Evolutionary conservation across 805 yeast genomes (phyloP).

Genomic region (Isabelozyma rhagii): DNA sequence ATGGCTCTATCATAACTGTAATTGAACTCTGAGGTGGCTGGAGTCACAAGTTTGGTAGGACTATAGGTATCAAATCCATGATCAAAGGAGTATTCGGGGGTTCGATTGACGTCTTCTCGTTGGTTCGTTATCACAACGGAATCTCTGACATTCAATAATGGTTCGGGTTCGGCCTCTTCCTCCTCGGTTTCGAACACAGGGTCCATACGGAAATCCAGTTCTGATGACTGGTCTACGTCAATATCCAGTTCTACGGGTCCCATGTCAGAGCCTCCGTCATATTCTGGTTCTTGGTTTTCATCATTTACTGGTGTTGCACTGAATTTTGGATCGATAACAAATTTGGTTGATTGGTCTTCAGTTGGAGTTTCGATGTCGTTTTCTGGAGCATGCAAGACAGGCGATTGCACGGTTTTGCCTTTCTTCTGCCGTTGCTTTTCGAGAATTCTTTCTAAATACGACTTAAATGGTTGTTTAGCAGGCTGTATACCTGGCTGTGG

Average conservation of each 20-base stretch:
- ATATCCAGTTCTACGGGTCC: too few relatives aligned
- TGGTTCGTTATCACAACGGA: background rate
- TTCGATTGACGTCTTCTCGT: background rate
- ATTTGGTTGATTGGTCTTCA: background rate
- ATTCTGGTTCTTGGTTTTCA: too few relatives aligned
- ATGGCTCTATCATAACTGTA: background rate
- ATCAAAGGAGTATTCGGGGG: background rate
- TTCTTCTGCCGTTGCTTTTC: conserved; percentile 15
- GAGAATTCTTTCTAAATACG: conserved; percentile 31
- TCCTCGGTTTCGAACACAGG: background rate
- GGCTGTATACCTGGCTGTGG: background rate
- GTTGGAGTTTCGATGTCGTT: background rate
- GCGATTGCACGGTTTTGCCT: background rate
- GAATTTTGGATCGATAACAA: too few relatives aligned
- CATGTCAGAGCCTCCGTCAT: too few relatives aligned
- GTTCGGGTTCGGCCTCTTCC: background rate
- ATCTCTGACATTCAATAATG: background rate
- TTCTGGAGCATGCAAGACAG: background rate
- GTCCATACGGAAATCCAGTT: background rate
- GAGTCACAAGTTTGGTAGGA: conserved; percentile 1
- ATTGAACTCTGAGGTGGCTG: background rate
- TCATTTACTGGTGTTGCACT: too few relatives aligned
- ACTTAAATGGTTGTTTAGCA: conserved; percentile 3
- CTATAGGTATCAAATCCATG: background rate
- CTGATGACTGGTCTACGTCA: too few relatives aligned